Conservation (phyloP, 1,139 yeast species). For the Candida sanyaensis region DNA sequence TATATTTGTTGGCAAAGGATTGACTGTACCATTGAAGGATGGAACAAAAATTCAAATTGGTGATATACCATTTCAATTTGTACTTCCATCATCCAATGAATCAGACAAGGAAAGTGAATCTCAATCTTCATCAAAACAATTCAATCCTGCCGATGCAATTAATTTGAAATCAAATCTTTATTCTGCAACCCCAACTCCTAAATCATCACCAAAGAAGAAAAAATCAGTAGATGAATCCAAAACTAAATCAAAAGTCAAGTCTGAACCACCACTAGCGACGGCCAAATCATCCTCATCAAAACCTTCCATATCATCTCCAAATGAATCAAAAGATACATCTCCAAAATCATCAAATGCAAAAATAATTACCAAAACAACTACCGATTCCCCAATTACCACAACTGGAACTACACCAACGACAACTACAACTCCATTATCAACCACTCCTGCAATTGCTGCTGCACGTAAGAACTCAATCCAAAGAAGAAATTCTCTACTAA, state of each 20-base stretch:
- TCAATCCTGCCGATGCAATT: conserved; percentile 57
- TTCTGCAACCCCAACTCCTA: conserved; percentile 23
- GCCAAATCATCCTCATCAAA: not conserved
- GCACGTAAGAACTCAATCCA: conserved; percentile 15
- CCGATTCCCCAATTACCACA: not conserved
- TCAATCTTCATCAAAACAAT: conserved; percentile 28
- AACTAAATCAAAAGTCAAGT: conserved; percentile 1
- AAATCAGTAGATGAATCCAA: not conserved
- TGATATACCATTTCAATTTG: conserved; percentile 83
- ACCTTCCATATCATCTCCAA: not conserved
- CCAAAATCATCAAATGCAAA: no score
- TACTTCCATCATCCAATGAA: conserved; percentile 59
- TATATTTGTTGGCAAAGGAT: conserved; percentile 81
- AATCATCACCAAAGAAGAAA: conserved; percentile 15
- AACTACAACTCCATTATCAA: not conserved
- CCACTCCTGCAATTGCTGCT: not conserved
- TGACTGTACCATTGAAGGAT: conserved; percentile 81
- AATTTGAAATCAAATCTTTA: conserved; percentile 51
- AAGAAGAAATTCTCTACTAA: conserved; percentile 17
- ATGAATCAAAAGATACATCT: no score
- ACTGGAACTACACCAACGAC: not conserved
- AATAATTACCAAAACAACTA: not conserved
- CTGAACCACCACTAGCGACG: not conserved
- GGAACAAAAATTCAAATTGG: conserved; percentile 90
- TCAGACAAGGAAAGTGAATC: conserved; percentile 25